Conservation (phyloP, 768 basidiomycete genomes). For the Coprinopsis cinerea region DNA sequence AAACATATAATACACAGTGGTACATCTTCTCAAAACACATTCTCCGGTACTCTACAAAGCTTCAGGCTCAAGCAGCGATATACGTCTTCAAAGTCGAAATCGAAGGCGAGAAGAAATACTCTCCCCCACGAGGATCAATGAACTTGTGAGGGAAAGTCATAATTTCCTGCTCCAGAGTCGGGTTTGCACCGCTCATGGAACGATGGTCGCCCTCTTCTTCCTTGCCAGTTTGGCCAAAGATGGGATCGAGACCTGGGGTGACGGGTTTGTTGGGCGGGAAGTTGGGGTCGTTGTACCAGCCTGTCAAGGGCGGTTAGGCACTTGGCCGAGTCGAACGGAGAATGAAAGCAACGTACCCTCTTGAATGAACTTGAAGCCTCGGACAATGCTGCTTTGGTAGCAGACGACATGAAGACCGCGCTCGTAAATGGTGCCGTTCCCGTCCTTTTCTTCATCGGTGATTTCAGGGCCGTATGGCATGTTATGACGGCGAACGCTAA, state of each 20-base stretch:
- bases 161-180: slow-evolving; percentile 17
- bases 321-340: not conserved
- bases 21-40: not conserved
- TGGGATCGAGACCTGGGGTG: slow-evolving; percentile 39
- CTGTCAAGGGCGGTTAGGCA: slow-evolving; percentile 14
- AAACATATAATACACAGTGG: not conserved
- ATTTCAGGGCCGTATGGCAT: slow-evolving; percentile 50
- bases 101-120: slow-evolving; percentile 49
- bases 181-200: slow-evolving; percentile 26
- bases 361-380: slow-evolving; percentile 40
- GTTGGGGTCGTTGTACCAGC: slow-evolving; percentile 31
- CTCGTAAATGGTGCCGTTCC: slow-evolving; percentile 33
- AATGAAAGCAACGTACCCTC: slow-evolving; percentile 21
- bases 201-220: slow-evolving; percentile 8
- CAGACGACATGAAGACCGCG: slow-evolving; percentile 42
- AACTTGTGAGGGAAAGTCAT: slow-evolving; percentile 22
- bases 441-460: slow-evolving; percentile 28
- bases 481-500: slow-evolving; percentile 38
- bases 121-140: slow-evolving; percentile 42
- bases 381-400: slow-evolving; percentile 35
- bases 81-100: slow-evolving; percentile 35
- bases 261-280: slow-evolving; percentile 30
- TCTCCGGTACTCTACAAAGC: not conserved
- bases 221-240: slow-evolving; percentile 30
- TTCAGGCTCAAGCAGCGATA: not conserved